These are phyloP conservation scores for Heteromeles arbutifolia DNA, from an alignment of 306 rosid genomes.

Conservation along the genomic window DNA sequence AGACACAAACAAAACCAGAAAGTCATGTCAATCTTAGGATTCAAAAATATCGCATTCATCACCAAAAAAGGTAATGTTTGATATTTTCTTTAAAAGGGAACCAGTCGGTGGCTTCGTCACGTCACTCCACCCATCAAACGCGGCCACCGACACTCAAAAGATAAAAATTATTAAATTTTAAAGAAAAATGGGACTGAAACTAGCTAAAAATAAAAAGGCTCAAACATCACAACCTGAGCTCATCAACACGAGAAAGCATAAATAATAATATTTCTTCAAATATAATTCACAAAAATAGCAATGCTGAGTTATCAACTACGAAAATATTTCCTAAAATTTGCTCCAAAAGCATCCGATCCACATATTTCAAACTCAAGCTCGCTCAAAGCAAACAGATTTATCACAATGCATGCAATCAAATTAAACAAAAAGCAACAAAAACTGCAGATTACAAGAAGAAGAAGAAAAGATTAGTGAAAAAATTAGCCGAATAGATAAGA, in stretches of 20 bases:
- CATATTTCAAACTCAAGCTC: slow-evolving; percentile 1
- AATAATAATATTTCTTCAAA: too few species aligned
- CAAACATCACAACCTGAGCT: slow-evolving; percentile 10
- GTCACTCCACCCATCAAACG: background rate
- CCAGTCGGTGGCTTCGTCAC: too few species aligned
- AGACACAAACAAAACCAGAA: slow-evolving; percentile 2
- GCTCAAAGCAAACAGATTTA: slow-evolving; percentile 22
- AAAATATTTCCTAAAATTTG: background rate
- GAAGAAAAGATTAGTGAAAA: background rate
- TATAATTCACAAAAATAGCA: background rate
- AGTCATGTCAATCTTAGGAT: background rate
- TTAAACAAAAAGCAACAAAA: background rate
- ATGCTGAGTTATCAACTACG: slow-evolving; percentile 13
- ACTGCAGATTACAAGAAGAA: background rate
- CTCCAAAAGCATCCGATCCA: slow-evolving; percentile 40
- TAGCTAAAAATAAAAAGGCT: background rate
- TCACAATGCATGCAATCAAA: slow-evolving; percentile 33
- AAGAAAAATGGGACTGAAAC: background rate
- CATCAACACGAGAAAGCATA: background rate
- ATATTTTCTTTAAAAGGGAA: too few species aligned
- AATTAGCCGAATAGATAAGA: background rate
- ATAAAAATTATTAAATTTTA: background rate
- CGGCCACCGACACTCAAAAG: background rate
- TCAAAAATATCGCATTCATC: background rate
- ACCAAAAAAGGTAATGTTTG: too few species aligned